phyloP scores from a whole-genome alignment of 208 protist species.

The Wallacemonas sp. region DNA sequence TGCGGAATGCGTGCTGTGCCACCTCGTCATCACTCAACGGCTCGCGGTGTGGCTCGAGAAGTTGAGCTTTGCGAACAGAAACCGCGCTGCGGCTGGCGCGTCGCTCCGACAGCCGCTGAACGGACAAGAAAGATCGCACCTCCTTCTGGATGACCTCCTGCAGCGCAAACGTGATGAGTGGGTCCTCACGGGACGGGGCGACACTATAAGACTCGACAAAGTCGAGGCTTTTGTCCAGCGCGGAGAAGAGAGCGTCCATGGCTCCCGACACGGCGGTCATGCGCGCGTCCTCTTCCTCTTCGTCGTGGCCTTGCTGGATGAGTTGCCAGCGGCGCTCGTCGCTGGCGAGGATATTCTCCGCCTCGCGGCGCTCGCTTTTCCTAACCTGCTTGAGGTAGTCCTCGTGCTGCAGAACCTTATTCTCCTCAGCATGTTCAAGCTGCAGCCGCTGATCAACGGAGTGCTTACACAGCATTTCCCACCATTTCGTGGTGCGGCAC shows the following conservation, averaged over 20 bases:
- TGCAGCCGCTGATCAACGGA: constrained; percentile 55
- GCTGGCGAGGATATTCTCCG: constrained; percentile 41
- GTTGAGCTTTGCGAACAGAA: not conserved
- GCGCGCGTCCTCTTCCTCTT: constrained; percentile 19
- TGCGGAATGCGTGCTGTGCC: constrained; percentile 31
- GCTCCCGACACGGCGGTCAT: constrained; percentile 28
- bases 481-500: constrained; percentile 57
- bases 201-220: constrained; percentile 40
- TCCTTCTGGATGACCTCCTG: constrained; percentile 21
- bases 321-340: constrained; percentile 58
- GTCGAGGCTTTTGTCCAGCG: constrained; percentile 32
- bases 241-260: constrained; percentile 33
- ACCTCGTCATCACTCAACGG: not conserved
- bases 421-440: constrained; percentile 39
- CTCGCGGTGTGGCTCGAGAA: not conserved
- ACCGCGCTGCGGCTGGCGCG: constrained; percentile 8
- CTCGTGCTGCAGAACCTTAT: constrained; percentile 35
- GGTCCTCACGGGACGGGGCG: constrained; percentile 21
- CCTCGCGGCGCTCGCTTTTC: constrained; percentile 48
- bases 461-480: constrained; percentile 72
- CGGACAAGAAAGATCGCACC: constrained; percentile 12
- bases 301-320: constrained; percentile 25
- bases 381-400: constrained; percentile 45
- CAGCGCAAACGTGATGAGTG: constrained; percentile 38
- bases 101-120: not conserved